Conservation (phyloP, 1,284 basidiomycete species). For the Ganoderma boninense region DNA sequence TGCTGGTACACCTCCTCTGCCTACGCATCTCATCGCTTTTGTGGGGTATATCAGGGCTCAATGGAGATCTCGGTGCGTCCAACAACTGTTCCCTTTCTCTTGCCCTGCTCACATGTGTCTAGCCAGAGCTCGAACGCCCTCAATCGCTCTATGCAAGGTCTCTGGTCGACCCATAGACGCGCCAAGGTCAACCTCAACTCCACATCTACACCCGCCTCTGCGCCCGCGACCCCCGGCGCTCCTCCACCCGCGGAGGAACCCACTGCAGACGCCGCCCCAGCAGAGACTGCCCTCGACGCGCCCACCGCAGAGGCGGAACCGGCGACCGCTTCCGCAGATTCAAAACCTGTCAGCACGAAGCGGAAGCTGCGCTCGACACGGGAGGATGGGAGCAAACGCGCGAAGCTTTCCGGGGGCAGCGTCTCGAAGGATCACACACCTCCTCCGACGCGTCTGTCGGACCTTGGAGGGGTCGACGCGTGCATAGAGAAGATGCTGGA, state of each 20-base stretch:
- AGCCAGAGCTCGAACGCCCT: slow-evolving; percentile 76
- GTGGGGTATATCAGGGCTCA: too few species aligned
- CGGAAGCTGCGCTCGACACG: slow-evolving; percentile 64
- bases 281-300: slow-evolving; percentile 13
- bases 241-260: slow-evolving; percentile 41
- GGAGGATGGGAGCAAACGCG: slow-evolving; percentile 65
- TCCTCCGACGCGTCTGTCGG: slow-evolving; percentile 77
- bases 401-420: slow-evolving; percentile 47
- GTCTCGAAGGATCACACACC: slow-evolving; percentile 68
- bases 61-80: slow-evolving; percentile 41
- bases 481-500: slow-evolving; percentile 96
- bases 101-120: slow-evolving; percentile 34
- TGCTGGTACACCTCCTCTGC: too few species aligned
- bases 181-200: slow-evolving; percentile 74
- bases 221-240: slow-evolving; percentile 33
- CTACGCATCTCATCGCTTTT: too few species aligned
- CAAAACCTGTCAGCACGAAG: slow-evolving; percentile 43
- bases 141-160: slow-evolving; percentile 79
- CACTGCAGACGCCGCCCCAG: not conserved
- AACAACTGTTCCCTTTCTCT: not conserved
- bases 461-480: slow-evolving; percentile 88
- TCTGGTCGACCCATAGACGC: slow-evolving; percentile 73
- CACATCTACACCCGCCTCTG: slow-evolving; percentile 30
- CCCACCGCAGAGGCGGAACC: slow-evolving; percentile 34
- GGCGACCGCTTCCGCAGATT: slow-evolving; percentile 39